Evolutionary conservation across 1,139 yeast genomes (phyloP), one percentile per base, ranked within the genome.

Genomic region (Yamadazyma diddensiae): DNA sequence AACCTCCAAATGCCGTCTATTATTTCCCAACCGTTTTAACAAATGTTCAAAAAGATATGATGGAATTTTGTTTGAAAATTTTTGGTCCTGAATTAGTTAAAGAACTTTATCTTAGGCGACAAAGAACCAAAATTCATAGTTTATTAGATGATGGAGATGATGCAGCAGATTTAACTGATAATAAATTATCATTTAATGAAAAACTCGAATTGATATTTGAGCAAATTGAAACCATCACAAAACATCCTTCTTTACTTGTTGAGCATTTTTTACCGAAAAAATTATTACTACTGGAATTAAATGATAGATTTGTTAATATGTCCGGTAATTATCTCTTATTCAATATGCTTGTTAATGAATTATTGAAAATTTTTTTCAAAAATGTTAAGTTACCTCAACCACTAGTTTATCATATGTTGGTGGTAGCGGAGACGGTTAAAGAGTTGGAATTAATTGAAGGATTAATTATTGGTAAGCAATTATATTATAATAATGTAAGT

Each of bases 201-300:
- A 38, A 43, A 22, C 30, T 43, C 13, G 41, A 38, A 14, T 49
- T 79, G 26, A 59, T 82, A 17, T 65, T 68, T 32, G 70, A 73
- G 8, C 80, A 76, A 45, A 51, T 80, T 7, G 51, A 63, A 20
- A 65, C 70, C 13, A 60, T 80, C 0, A 63, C 71, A 3, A 76
- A 73, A 45, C 88, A 83, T 51, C 87, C 90, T 1, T 77, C 82
- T 24, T 57, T 82, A 27, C 51, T 82, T 24, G 88, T 82, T 21
- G 85, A 82, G 46, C 92, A 83, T 52, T 82, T 78, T 46, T 78
- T 82, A 50, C 87, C 92, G 9, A 75, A 79, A 41, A 79, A 79
- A 37, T 59, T 82, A 37, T 52, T 83, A 13, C 57, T 81, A 24
- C 73, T 77, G 77, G 85, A 81, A 41, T 67, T 82, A 1, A 80